These are phyloP conservation scores for Cutaneotrichosporon sp. DNA, from an alignment of 1,284 basidiomycete genomes.

Conservation along the genomic window DNA sequence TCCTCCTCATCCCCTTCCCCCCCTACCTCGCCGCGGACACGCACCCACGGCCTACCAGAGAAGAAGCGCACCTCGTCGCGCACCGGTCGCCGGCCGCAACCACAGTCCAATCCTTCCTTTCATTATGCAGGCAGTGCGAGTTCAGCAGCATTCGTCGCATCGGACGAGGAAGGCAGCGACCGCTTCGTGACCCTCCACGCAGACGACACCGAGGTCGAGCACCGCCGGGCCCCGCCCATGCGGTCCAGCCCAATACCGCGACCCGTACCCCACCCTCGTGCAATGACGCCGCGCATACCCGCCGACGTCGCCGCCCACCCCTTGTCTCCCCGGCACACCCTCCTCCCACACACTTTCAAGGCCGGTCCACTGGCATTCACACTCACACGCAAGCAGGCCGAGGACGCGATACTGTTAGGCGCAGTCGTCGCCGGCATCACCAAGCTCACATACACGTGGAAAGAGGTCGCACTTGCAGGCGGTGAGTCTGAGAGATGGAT, in stretches of 20 bases:
- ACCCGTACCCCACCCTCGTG: neutral
- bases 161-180: constrained; percentile 31
- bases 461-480: constrained; percentile 45
- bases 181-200: constrained; percentile 26
- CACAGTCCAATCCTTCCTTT: neutral
- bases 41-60: neutral
- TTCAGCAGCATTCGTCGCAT: constrained; percentile 29
- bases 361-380: constrained; percentile 18
- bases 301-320: constrained; percentile 27
- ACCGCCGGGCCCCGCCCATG: neutral
- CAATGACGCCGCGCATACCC: neutral
- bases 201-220: constrained; percentile 20
- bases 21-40: neutral
- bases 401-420: constrained; percentile 40
- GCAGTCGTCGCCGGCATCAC: constrained; percentile 37
- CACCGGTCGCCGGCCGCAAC: constrained; percentile 1
- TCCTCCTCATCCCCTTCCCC: neutral
- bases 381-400: constrained; percentile 41
- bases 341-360: constrained; percentile 29
- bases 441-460: constrained; percentile 39
- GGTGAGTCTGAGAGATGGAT: constrained; percentile 30
- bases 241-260: neutral
- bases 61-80: constrained; percentile 1
- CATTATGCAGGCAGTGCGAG: constrained; percentile 36
- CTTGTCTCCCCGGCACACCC: constrained; percentile 23